These are phyloP conservation scores for Penicillium italicum DNA, from an alignment of 2,329 filamentous ascomycete species.

Conservation along the genomic window DNA sequence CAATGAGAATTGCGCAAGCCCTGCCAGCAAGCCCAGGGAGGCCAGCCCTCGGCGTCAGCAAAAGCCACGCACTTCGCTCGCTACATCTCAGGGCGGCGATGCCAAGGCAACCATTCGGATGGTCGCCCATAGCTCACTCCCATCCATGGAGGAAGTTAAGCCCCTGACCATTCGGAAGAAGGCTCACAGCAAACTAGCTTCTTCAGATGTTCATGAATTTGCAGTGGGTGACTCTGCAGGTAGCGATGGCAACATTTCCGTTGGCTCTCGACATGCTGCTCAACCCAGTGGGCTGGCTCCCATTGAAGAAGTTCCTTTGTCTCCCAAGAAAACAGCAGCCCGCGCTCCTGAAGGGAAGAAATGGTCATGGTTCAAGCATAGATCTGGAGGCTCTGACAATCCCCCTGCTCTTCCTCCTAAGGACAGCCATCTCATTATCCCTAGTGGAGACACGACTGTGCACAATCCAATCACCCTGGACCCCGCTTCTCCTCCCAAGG, in stretches of 20 bases:
- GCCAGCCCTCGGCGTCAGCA: conserved; percentile 11
- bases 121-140: conserved; percentile 52
- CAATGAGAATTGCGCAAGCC: conserved; percentile 45
- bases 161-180: conserved; percentile 56
- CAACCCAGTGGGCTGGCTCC: conserved; percentile 38
- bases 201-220: neutral
- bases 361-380: conserved; percentile 47
- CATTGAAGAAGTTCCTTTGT: conserved; percentile 42
- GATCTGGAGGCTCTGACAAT: conserved; percentile 27
- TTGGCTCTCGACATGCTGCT: conserved; percentile 25
- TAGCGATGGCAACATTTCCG: conserved; percentile 12
- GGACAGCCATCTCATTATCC: conserved; percentile 23
- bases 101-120: conserved; percentile 53
- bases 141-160: conserved; percentile 44
- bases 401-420: conserved; percentile 19
- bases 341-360: conserved; percentile 36
- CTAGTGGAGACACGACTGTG: conserved; percentile 27
- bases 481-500: neutral
- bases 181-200: conserved; percentile 3
- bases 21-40: conserved; percentile 9
- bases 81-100: conserved; percentile 13
- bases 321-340: conserved; percentile 27
- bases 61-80: conserved; percentile 5
- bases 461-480: conserved; percentile 22
- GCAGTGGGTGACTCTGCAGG: neutral